Evolutionary conservation across 1,139 yeast genomes (phyloP), one percentile per base, ranked within the genome.

Genomic region (Yamadazyma diddensiae): DNA sequence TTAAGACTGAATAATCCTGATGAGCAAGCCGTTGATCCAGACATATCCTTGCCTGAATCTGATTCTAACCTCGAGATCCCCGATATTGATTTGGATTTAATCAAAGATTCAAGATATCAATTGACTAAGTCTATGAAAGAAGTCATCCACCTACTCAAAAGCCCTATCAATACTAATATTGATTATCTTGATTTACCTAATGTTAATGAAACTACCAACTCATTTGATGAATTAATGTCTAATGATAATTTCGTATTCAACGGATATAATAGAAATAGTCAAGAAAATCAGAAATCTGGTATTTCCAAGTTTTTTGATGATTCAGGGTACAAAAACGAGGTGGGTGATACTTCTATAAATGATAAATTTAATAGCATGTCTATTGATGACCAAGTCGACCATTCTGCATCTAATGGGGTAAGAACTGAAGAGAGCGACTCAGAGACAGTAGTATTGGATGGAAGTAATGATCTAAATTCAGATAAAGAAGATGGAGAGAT

Each of bases 91-190:
- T 52, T 70, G 21, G 56, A 47, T 41, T 45, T 57, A 4, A 64
- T 70, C 31, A 63, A 65, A 39, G 53, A 61, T 29, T 60, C 73
- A 3, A 50, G 73, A 23, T 52, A 56, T 30, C 69, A 62, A 36
- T 55, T 70, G 33, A 59, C 68, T 10, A 53, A 57, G 29, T 61
- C 71, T 15, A 67, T 69, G 65, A 59, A 55, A 35, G 74, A 70
- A 37, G 64, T 70, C 6, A 57, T 66, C 14, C 57, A 60, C 27
- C 52, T 70, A 29, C 53, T 70, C 27, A 61, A 62, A 40, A 59
- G 68, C 5, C 74, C 73, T 1, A 39, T 40, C 1, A 42, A 36
- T 29, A 31, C 46, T 6, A 43, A 42, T 26, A 34, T 42, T 17
- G 47, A 42, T 18, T 42, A 41, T 23, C 37, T 46, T 15, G 42